phyloP scores from a whole-genome alignment of 2,329 filamentous ascomycete genomes.

The Diaporthe ampelina region DNA sequence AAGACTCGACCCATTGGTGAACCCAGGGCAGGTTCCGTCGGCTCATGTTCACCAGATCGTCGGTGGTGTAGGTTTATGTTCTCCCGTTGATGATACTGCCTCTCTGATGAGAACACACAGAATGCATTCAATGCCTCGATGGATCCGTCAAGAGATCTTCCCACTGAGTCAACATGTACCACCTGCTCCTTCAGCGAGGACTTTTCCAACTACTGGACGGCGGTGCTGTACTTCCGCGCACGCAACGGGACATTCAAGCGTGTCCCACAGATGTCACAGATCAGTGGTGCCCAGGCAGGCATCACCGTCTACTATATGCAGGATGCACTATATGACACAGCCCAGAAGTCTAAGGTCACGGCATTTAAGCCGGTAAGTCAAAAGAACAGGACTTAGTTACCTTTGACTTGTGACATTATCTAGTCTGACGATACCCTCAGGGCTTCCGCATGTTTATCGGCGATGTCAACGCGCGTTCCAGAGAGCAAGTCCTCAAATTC shows the following conservation, averaged over 20 bases:
- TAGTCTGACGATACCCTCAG: slow-evolving; percentile 43
- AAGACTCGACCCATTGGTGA: slow-evolving; percentile 51
- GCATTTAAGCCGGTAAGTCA: slow-evolving; percentile 53
- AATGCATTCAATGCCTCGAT: slow-evolving; percentile 59
- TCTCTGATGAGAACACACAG: slow-evolving; percentile 7
- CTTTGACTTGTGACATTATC: not conserved
- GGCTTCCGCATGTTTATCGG: slow-evolving; percentile 60
- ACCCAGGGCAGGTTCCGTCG: slow-evolving; percentile 60
- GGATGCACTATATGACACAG: slow-evolving; percentile 29
- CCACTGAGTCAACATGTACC: slow-evolving; percentile 52
- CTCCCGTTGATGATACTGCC: not conserved
- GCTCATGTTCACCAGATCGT: slow-evolving; percentile 69
- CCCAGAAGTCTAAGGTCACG: slow-evolving; percentile 46
- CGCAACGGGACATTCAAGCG: slow-evolving; percentile 38
- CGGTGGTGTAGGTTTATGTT: slow-evolving; percentile 52
- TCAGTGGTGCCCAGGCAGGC: slow-evolving; percentile 63
- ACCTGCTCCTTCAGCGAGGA: slow-evolving; percentile 37
- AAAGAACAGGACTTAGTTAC: not conserved
- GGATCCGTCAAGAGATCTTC: slow-evolving; percentile 44
- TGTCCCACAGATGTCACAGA: slow-evolving; percentile 35
- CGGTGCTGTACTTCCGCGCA: slow-evolving; percentile 37
- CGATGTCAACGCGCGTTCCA: slow-evolving; percentile 51
- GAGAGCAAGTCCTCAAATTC: slow-evolving; percentile 48
- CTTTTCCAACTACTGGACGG: slow-evolving; percentile 40
- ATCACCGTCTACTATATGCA: slow-evolving; percentile 56